Conservation (phyloP, 2,329 filamentous ascomycete species). For the Bipolaris gigantea region DNA sequence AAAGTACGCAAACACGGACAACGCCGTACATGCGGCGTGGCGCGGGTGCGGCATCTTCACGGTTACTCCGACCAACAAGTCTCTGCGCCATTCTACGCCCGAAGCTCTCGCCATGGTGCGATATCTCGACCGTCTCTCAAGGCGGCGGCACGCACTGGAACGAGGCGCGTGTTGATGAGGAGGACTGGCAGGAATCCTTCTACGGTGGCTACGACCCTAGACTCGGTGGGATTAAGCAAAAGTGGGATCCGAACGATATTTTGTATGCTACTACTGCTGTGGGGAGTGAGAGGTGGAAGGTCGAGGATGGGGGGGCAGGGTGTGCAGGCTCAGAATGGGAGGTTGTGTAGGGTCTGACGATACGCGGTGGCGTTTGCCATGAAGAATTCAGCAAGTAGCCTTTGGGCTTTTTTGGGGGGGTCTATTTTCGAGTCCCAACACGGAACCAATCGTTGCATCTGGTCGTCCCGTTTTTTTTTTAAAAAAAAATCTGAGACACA, state of each 20-base stretch:
- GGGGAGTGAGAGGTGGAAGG: constrained; percentile 25
- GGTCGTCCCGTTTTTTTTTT: too few species aligned
- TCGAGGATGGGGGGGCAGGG: constrained; percentile 22
- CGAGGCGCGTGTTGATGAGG: constrained; percentile 39
- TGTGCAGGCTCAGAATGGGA: constrained; percentile 24
- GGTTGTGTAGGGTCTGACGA: constrained; percentile 17
- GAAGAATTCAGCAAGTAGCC: background rate
- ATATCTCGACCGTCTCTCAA: constrained; percentile 12
- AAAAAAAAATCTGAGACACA: too few species aligned
- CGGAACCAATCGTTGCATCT: too few species aligned
- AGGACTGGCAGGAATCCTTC: constrained; percentile 39
- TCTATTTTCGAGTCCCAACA: too few species aligned
- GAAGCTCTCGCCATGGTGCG: constrained; percentile 17
- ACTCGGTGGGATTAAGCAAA: constrained; percentile 23
- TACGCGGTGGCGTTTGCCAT: background rate
- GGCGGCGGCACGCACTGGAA: constrained; percentile 38
- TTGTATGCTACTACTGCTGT: constrained; percentile 30
- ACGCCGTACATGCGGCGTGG: constrained; percentile 25
- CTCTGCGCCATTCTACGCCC: constrained; percentile 8
- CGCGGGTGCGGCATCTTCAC: constrained; percentile 21
- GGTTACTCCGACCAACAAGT: constrained; percentile 7
- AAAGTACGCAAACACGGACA: constrained; percentile 19
- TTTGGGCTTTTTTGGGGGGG: too few species aligned
- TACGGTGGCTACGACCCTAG: constrained; percentile 33
- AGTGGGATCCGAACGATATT: constrained; percentile 27